These are phyloP conservation scores for Exophiala alcalophila DNA, from an alignment of 2,329 filamentous ascomycete species.

Conservation along the genomic window DNA sequence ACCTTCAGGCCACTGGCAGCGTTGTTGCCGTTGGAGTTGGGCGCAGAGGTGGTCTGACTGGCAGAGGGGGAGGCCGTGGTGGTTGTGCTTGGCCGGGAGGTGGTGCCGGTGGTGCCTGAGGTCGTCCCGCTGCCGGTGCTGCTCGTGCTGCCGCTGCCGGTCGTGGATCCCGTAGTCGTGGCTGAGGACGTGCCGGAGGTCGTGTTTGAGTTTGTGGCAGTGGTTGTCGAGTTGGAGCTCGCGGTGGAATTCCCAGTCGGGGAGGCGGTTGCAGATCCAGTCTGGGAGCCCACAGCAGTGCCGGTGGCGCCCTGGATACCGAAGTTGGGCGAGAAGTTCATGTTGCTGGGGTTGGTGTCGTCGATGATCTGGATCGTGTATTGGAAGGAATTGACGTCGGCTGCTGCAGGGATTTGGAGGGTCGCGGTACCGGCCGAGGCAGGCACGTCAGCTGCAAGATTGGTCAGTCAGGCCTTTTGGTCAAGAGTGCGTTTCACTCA, in stretches of 20 bases:
- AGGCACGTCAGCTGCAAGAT: constrained; percentile 42
- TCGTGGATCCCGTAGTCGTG: constrained; percentile 16
- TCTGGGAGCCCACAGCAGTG: constrained; percentile 31
- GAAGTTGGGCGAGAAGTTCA: constrained; percentile 55
- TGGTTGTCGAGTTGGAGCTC: constrained; percentile 25
- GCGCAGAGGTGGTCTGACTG: constrained; percentile 34
- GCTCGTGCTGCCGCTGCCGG: constrained; percentile 29
- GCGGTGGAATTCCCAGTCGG: constrained; percentile 27
- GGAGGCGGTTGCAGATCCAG: constrained; percentile 28
- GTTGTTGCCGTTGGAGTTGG: constrained; percentile 33
- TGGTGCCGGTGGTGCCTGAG: constrained; percentile 20
- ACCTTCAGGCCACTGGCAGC: constrained; percentile 35
- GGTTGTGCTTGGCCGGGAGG: constrained; percentile 9
- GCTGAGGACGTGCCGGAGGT: constrained; percentile 17
- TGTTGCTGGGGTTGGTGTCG: constrained; percentile 42
- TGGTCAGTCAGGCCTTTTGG: constrained; percentile 9
- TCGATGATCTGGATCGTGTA: constrained; percentile 55
- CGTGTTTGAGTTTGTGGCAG: constrained; percentile 21
- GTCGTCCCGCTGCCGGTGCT: constrained; percentile 32
- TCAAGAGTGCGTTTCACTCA: constrained; percentile 34
- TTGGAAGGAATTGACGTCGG: constrained; percentile 42
- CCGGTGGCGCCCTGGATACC: constrained; percentile 47
- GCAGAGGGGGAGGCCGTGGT: constrained; percentile 18
- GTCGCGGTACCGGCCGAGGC: constrained; percentile 50
- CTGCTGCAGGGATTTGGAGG: constrained; percentile 44